phyloP scores from a whole-genome alignment of 441 rosid species.

The Gossypium trilobum region DNA sequence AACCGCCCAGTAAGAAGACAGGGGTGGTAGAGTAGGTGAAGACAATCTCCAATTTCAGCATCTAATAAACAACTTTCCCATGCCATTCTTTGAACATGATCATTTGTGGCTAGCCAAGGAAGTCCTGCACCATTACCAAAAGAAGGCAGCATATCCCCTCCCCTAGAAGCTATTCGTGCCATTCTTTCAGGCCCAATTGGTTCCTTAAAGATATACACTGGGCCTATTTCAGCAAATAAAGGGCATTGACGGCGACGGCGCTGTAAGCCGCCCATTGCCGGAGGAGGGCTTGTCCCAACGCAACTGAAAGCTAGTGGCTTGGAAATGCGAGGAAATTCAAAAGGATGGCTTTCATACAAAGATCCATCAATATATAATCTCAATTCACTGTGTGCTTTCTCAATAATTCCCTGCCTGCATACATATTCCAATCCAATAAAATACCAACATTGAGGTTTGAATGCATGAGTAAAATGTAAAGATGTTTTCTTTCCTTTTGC shows the following conservation, averaged over 20 bases:
- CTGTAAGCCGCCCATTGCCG: conserved; percentile 91
- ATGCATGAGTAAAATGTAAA: conserved; percentile 95
- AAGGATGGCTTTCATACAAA: conserved; percentile 84
- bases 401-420: conserved; percentile 78
- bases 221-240: conserved; percentile 98
- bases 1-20: conserved; percentile 77
- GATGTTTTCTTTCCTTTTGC: conserved; percentile 93
- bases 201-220: conserved; percentile 89
- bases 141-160: conserved; percentile 86
- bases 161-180: conserved; percentile 84
- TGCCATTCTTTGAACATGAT: conserved; percentile 44
- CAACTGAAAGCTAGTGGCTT: conserved; percentile 97
- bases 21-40: conserved; percentile 92
- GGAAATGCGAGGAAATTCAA: conserved; percentile 90
- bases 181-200: conserved; percentile 88
- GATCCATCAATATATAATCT: conserved; percentile 92
- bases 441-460: conserved; percentile 98
- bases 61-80: conserved; percentile 81
- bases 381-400: conserved; percentile 83
- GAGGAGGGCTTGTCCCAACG: conserved; percentile 97
- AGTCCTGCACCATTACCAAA: conserved; percentile 93
- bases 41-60: conserved; percentile 78
- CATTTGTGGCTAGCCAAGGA: conserved; percentile 91
- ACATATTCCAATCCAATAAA: conserved; percentile 88
- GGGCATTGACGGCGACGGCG: conserved; percentile 97